phyloP scores from a whole-genome alignment of 345 rosid genomes.

The Bruguiera gymnorhiza region DNA sequence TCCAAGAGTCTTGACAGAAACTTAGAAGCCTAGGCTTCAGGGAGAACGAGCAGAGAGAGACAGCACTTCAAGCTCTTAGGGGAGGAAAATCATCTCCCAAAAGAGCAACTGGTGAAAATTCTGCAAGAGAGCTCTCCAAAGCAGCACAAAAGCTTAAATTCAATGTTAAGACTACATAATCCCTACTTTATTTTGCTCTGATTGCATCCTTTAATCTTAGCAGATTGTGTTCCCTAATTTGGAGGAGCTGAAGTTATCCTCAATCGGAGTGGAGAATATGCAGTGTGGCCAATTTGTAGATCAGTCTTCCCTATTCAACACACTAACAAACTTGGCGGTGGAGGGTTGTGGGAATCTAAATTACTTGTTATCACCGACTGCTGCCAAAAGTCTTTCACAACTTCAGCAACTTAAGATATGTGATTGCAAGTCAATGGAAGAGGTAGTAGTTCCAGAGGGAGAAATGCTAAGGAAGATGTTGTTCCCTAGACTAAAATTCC shows the following conservation, averaged over 20 bases:
- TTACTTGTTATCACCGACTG: conserved; percentile 10
- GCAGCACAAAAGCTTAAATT: no score
- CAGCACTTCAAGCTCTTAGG: no score
- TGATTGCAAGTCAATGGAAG: background rate
- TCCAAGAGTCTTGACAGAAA: no score
- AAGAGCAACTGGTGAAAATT: no score
- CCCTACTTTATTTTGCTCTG: no score
- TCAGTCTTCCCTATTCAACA: background rate
- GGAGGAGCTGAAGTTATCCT: background rate
- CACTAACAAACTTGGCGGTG: background rate
- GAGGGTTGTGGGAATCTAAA: conserved; percentile 6
- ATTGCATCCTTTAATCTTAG: no score
- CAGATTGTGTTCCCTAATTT: conserved; percentile 13
- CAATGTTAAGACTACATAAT: no score
- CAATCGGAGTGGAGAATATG: background rate
- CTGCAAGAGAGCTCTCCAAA: no score
- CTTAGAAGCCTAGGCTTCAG: no score
- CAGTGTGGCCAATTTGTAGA: background rate
- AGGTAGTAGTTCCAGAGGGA: background rate
- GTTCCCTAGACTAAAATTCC: conserved; percentile 1
- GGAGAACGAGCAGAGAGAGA: no score
- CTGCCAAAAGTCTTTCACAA: background rate
- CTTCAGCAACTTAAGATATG: background rate
- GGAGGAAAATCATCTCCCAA: no score
- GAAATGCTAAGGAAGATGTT: background rate